These are phyloP conservation scores for Candolleomyces aberdarensis DNA, from an alignment of 768 basidiomycete genomes.

Conservation along the genomic window DNA sequence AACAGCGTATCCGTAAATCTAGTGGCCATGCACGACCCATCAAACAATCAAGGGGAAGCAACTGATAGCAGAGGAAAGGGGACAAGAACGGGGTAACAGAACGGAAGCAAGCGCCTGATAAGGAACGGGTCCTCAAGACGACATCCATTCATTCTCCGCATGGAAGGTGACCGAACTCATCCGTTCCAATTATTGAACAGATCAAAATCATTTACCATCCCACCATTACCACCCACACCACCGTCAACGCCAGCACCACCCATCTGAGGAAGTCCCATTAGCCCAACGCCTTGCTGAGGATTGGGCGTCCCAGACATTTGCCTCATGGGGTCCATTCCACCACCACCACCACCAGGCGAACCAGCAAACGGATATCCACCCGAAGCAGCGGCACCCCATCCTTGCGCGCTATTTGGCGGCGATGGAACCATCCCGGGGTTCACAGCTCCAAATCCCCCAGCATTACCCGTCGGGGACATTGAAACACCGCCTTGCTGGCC, in stretches of 20 bases:
- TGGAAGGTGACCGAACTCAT: constrained; percentile 23
- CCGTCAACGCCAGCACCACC: constrained; percentile 34
- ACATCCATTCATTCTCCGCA: neutral
- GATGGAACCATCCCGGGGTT: constrained; percentile 25
- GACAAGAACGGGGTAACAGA: constrained; percentile 1
- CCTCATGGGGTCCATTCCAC: constrained; percentile 39
- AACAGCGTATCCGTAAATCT: neutral
- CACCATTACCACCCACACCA: constrained; percentile 16
- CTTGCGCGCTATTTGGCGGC: constrained; percentile 27
- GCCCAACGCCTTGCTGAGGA: constrained; percentile 33
- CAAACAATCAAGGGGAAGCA: neutral
- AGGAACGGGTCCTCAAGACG: neutral
- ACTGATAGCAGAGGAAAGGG: neutral
- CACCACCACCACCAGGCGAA: constrained; percentile 28
- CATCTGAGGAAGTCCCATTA: constrained; percentile 34
- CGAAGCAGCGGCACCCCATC: constrained; percentile 26
- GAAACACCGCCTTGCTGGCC: constrained; percentile 25
- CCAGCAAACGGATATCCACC: constrained; percentile 38
- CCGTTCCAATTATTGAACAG: constrained; percentile 60
- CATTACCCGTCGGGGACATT: constrained; percentile 43
- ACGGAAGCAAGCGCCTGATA: neutral
- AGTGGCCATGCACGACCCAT: neutral
- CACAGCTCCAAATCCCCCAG: constrained; percentile 26
- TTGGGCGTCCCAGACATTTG: constrained; percentile 52
- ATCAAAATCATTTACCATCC: constrained; percentile 48